Conservation (phyloP, 306 rosid species). For the Styphnolobium japonicum region DNA sequence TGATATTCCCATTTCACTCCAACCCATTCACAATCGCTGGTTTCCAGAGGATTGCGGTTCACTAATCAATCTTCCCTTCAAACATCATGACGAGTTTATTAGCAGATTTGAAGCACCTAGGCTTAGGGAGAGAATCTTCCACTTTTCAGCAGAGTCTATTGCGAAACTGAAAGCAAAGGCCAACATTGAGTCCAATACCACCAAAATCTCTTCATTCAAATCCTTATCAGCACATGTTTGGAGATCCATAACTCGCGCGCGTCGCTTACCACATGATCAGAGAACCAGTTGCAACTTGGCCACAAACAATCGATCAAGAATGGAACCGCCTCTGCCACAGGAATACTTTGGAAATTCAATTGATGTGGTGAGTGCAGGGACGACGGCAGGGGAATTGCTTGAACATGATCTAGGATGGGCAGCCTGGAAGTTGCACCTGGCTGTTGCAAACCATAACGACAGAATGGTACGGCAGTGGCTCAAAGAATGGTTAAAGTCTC, state of each 20-base stretch:
- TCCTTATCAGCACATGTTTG: slow-evolving; percentile 59
- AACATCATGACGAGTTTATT: slow-evolving; percentile 41
- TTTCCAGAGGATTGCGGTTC: slow-evolving; percentile 49
- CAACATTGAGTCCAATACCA: slow-evolving; percentile 34
- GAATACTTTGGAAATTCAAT: slow-evolving; percentile 54
- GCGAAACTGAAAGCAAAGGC: slow-evolving; percentile 61
- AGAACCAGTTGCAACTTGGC: slow-evolving; percentile 42
- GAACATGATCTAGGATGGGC: slow-evolving; percentile 52
- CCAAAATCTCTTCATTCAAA: slow-evolving; percentile 52
- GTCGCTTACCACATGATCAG: not conserved
- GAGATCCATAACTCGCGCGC: slow-evolving; percentile 54
- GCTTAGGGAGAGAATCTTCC: slow-evolving; percentile 58
- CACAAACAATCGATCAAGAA: slow-evolving; percentile 38
- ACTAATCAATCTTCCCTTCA: slow-evolving; percentile 46
- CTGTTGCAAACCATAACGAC: slow-evolving; percentile 30
- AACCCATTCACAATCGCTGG: slow-evolving; percentile 45
- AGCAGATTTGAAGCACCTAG: slow-evolving; percentile 35
- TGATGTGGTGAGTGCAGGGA: not conserved
- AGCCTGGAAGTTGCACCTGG: slow-evolving; percentile 51
- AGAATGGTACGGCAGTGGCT: not conserved
- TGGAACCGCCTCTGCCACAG: slow-evolving; percentile 40
- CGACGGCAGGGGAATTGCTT: slow-evolving; percentile 40
- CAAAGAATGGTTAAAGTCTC: slow-evolving; percentile 39
- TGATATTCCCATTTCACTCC: slow-evolving; percentile 18
- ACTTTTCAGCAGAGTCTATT: slow-evolving; percentile 47